Evolutionary conservation across 2,329 filamentous ascomycete genomes (phyloP), one percentile per base, ranked within the genome.

Genomic region (Clarireedia paspali): DNA sequence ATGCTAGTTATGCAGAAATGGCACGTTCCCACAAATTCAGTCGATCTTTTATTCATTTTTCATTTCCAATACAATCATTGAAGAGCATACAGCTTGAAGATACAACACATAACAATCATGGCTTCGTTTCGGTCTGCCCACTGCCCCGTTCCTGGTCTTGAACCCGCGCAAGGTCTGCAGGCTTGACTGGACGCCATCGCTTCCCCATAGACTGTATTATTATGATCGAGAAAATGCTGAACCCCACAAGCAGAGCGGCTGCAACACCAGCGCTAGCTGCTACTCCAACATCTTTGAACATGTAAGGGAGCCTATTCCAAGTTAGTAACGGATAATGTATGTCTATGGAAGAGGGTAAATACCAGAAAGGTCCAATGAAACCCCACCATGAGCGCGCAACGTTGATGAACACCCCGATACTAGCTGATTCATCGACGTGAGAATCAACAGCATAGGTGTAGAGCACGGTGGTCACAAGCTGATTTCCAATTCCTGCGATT

Each of bases 351-450:
- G 26, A 9, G 3, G 17, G 20, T 5, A 26, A 26, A 26, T 52
- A 53, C 55, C 55, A 56, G 49, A 56, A 56, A n/a, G 55, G 55
- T 5, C 57, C 54, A 36, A 56, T 56, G 61, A 79, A 80, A 0
- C 76, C 77, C 74, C 75, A 80, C 0, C 74, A 75, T 56, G 79
- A 76, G 6, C 81, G 72, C 2, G 81, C 74, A 55, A 83, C 72
- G 2, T 75, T 82, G 57, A 84, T 74, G 59, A 83, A 84, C 0
- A 82, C 79, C 1, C 80, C 81, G 12, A 84, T 74, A 54, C 75
- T 75, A 0, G 75, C 76, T 0, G 80, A 73, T 42, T 80, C 74
- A 24, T 78, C 71, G 2, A 71, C 72, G 59, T 81, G 76, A 62
- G 78, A 81, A 61, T 84, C 82, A 1, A 85, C 76, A 0, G 80